Conservation (phyloP, 345 rosid species). For the Eucalyptus urophylla region DNA sequence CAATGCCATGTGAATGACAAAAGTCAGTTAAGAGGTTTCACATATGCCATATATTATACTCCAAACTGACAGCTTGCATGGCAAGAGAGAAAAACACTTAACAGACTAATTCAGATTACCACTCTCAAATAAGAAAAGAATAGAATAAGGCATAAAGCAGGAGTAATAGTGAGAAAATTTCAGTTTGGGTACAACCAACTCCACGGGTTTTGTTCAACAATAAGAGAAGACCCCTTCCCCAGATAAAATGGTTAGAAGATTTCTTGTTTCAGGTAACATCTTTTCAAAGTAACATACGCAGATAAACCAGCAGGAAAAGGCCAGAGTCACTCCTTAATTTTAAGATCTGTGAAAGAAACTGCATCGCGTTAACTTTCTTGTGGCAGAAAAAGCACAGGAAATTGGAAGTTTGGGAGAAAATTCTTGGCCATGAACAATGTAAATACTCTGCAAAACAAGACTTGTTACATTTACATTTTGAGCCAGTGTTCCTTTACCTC, state of each 20-base stretch:
- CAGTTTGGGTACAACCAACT: not conserved
- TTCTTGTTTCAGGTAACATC: not conserved
- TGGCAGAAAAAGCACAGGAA: not conserved
- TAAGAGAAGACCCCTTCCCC: not conserved
- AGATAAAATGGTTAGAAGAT: not conserved
- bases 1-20: not conserved
- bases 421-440: not conserved
- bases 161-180: not conserved
- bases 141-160: not conserved
- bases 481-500: not conserved
- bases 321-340: not conserved
- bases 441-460: not conserved
- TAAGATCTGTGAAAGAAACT: not conserved
- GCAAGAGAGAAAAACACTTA: not conserved
- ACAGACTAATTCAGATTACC: not conserved
- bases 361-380: not conserved
- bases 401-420: not conserved
- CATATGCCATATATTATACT: not conserved
- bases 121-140: not conserved
- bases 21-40: not conserved
- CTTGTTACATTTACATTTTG: not conserved
- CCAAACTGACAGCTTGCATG: not conserved
- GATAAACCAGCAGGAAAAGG: not conserved
- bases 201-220: not conserved
- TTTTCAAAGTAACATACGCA: not conserved